Evolutionary conservation across 2,329 filamentous ascomycete genomes (phyloP), one percentile per base, ranked within the genome.

Genomic region (Reticulascus tulasneorum): DNA sequence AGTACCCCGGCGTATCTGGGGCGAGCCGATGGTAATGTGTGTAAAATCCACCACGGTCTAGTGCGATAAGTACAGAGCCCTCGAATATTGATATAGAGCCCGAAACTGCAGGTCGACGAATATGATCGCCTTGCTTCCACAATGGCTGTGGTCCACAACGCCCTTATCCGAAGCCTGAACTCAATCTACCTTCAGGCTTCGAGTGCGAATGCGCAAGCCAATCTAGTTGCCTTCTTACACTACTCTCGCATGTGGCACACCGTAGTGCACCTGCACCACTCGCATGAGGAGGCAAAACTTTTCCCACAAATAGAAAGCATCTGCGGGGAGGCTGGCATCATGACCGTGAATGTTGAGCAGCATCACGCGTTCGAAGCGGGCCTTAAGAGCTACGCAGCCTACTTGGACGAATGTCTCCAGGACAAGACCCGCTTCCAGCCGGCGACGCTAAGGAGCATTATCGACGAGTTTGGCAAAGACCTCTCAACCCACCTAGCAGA

Each of bases 341-440:
- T 69, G 63, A 60, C 63, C 11, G 47, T 38, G 27, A 69, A 64
- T 41, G 49, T 68, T 4, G 55, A 58, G 13, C 64, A 71, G 35
- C 66, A 69, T 40, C 49, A 54, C 8, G 47, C 50, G 2, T 69
- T 71, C 37, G 52, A 59, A 11, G 46, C 44, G 4, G 55, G 55
- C 0, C 20, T 66, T 7, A 49, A 52, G 2, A 23, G 27, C 0
- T 56, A 62, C 16, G 45, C 50, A 8, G 31, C 37, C 3, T 60
- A 60, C 35, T 37, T 56, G 5, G 38, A 50, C 10, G 45, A 28
- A 10, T 47, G 55, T 6, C n/a, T 23, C 1, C 46, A 35, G 3
- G 46, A 40, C 5, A 50, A 47, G 31, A 47, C 51, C 9, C 33
- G 39, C 26, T 62, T 52, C 29, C 47, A 55, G 23, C 56, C 54